phyloP scores from a whole-genome alignment of 108 stramenopile genomes.

The Pseudonitzschia delicatissima region DNA sequence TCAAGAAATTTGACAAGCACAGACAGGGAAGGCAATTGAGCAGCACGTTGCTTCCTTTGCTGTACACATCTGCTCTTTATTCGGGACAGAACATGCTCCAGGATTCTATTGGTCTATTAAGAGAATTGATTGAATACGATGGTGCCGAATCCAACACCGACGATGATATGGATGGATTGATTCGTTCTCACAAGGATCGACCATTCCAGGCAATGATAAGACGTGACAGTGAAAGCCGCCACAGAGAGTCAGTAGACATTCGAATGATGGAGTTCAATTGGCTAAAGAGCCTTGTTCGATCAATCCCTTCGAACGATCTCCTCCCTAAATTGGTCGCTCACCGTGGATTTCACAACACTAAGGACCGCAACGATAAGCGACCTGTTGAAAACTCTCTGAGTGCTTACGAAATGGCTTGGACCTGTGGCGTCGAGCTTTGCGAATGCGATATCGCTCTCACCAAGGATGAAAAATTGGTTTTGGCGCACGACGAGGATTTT shows the following conservation, averaged over 20 bases:
- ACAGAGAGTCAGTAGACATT: slow-evolving; percentile 14
- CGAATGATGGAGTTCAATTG: slow-evolving; percentile 58
- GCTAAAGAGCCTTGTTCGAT: slow-evolving; percentile 42
- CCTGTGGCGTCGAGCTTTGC: slow-evolving; percentile 64
- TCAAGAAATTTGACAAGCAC: slow-evolving; percentile 74
- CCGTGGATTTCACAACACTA: slow-evolving; percentile 68
- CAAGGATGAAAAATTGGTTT: slow-evolving; percentile 71
- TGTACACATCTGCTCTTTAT: slow-evolving; percentile 51
- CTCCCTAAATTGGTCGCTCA: slow-evolving; percentile 55
- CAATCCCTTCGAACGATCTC: slow-evolving; percentile 9
- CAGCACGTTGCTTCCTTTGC: slow-evolving; percentile 43
- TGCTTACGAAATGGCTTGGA: slow-evolving; percentile 75
- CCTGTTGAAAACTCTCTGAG: slow-evolving; percentile 71
- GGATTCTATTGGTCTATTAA: slow-evolving; percentile 42
- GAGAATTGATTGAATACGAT: slow-evolving; percentile 35
- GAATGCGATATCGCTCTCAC: slow-evolving; percentile 81
- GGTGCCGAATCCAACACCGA: slow-evolving; percentile 6
- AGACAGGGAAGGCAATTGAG: slow-evolving; percentile 19
- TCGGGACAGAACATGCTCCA: slow-evolving; percentile 44
- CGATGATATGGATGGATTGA: slow-evolving; percentile 10
- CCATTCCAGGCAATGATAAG: slow-evolving; percentile 5
- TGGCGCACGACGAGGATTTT: slow-evolving; percentile 75
- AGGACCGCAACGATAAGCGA: slow-evolving; percentile 52
- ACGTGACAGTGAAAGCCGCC: slow-evolving; percentile 21
- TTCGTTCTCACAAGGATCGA: background rate